phyloP scores from a whole-genome alignment of 2,329 filamentous ascomycete genomes.

The Laburnicola sp. region DNA sequence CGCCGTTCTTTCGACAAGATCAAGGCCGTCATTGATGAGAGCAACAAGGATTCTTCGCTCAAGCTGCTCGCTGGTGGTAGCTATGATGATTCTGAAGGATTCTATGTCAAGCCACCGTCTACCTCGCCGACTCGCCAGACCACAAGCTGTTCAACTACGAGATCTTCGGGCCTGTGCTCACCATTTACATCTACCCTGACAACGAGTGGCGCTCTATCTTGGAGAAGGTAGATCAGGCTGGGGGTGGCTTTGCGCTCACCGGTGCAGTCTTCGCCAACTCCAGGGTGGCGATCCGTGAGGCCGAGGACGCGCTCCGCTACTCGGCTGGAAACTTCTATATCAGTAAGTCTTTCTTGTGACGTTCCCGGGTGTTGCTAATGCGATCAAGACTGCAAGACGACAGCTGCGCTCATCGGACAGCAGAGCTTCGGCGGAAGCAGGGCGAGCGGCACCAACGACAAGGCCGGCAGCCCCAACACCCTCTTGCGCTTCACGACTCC shows the following conservation, averaged over 20 bases:
- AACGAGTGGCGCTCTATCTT: slow-evolving; percentile 58
- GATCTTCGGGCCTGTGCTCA: slow-evolving; percentile 77
- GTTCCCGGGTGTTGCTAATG: slow-evolving; percentile 5
- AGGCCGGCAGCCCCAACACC: slow-evolving; percentile 56
- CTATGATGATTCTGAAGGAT: slow-evolving; percentile 75
- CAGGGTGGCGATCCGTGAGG: slow-evolving; percentile 64
- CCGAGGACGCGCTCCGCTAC: slow-evolving; percentile 71
- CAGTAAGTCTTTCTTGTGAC: slow-evolving; percentile 47
- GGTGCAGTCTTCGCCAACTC: slow-evolving; percentile 74
- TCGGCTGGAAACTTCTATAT: slow-evolving; percentile 81
- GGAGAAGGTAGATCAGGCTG: slow-evolving; percentile 58
- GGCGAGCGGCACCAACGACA: slow-evolving; percentile 59
- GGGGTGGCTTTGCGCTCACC: slow-evolving; percentile 74
- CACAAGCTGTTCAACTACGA: slow-evolving; percentile 76
- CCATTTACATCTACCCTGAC: slow-evolving; percentile 78
- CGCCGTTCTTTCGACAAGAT: slow-evolving; percentile 77
- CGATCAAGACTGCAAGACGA: slow-evolving; percentile 31
- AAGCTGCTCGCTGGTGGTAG: slow-evolving; percentile 72
- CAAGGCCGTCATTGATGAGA: slow-evolving; percentile 70
- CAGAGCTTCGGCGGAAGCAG: slow-evolving; percentile 56
- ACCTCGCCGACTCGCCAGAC: slow-evolving; percentile 68
- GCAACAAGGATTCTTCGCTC: slow-evolving; percentile 71
- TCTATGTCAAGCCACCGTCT: slow-evolving; percentile 80
- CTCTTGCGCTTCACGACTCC: slow-evolving; percentile 58
- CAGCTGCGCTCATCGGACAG: slow-evolving; percentile 49